Evolutionary conservation across 2,329 filamentous ascomycete species (phyloP), one percentile per base, ranked within the genome.

Genomic region (Simplicillium aogashimaense): DNA sequence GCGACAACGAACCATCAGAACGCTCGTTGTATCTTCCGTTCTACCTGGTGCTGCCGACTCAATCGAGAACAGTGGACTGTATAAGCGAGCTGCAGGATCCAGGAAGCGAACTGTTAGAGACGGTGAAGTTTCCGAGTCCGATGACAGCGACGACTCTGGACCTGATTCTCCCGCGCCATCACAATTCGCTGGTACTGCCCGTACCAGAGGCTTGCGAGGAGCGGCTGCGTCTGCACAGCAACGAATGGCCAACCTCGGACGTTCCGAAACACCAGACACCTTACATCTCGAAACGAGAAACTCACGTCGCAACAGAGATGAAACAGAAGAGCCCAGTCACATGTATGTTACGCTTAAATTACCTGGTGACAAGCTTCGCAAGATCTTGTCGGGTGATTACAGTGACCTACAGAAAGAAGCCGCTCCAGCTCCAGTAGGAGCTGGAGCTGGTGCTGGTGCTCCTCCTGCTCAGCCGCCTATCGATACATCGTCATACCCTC

Each of bases 251-350:
- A 83, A 86, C 47, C 57, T 86, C 37, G 79, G 81, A 37, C 81
- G 92, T 45, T 95, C 90, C 28, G 86, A 89, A 57, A 97, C 92
- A 0, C 92, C 92, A 3, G 92, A 97, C 58, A 69, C 81, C 20
- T 81, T 81, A 50, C 80, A 80, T 51, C 80, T 81, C 54, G 87
- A 95, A 58, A 76, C 83, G 2, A 71, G 88, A 51, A 78, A 75
- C 7, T 81, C 81, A 6, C 71, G 74, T 40, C 72, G 72, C 38
- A 69, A 67, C 45, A 76, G 86, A 37, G 89, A 95, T 54, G 87
- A 90, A 48, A 92, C 82, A 12, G 82, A 88, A 40, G 83, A 88
- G 48, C 72, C 80, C 1, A 66, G 70, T n/a, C 76, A 74, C 35
- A 61, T 88, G 38, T 67, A 88, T 18, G 76, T 98, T 38, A 89